A percentile compares a stretch with the other conserved stretches of the same genome.
Conservation (phyloP, 257 asterid genomes). For the Henckelia pumila region DNA sequence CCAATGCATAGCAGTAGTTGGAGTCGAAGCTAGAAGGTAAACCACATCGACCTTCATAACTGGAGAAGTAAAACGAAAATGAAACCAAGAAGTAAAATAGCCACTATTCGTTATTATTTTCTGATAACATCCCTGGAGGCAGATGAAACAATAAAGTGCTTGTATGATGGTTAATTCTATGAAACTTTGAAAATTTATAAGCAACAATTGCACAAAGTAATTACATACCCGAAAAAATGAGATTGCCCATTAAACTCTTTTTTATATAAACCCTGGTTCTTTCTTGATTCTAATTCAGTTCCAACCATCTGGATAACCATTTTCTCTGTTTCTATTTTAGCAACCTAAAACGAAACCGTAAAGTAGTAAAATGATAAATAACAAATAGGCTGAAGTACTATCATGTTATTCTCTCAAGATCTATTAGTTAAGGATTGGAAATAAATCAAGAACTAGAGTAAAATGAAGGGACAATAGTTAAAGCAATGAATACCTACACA, state of each 20-base stretch:
- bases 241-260: slow-evolving; percentile 89
- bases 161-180: not conserved
- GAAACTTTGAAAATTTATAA: not conserved
- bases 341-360: slow-evolving; percentile 48
- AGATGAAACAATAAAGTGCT: not conserved
- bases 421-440: not conserved
- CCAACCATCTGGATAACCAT: slow-evolving; percentile 99
- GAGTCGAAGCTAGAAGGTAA: slow-evolving; percentile 89
- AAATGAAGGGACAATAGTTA: not conserved
- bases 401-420: not conserved
- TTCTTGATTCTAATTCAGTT: slow-evolving; percentile 78
- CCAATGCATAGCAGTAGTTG: slow-evolving; percentile 65
- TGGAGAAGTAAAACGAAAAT: slow-evolving; percentile 19
- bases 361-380: not conserved
- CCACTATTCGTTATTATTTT: not conserved
- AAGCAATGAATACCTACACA: slow-evolving; percentile 61
- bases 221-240: slow-evolving; percentile 82
- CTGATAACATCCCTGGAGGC: not conserved
- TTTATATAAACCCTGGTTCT: slow-evolving; percentile 55
- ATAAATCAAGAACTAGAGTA: not conserved
- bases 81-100: not conserved
- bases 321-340: slow-evolving; percentile 68
- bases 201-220: not conserved
- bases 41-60: slow-evolving; percentile 90
- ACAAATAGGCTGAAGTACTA: not conserved